A percentile compares a stretch with the other conserved stretches of the same genome.
Evolutionary conservation across 2,329 filamentous ascomycete species (phyloP).

Genomic region (Thelonectria rubi): DNA sequence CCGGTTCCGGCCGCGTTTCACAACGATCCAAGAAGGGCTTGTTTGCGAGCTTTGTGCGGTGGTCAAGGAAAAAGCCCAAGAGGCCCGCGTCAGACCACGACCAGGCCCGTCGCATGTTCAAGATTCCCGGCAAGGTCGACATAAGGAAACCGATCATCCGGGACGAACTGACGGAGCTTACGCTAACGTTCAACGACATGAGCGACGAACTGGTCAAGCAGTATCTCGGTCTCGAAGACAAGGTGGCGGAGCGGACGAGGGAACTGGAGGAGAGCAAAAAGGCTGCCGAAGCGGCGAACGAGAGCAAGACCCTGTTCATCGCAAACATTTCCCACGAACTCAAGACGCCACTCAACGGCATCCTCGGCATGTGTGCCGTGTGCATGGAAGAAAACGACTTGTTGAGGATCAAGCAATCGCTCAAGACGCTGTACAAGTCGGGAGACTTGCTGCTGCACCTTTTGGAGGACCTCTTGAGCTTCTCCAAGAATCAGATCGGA

Average conservation of each 20-base stretch:
- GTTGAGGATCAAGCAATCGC: slow-evolving; percentile 78
- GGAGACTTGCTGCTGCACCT: slow-evolving; percentile 83
- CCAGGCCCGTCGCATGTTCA: slow-evolving; percentile 68
- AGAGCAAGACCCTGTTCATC: slow-evolving; percentile 97
- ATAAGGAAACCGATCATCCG: slow-evolving; percentile 79
- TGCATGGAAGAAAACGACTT: slow-evolving; percentile 92
- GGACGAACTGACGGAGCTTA: slow-evolving; percentile 87
- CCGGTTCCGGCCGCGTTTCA: slow-evolving; percentile 54
- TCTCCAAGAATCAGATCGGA: slow-evolving; percentile 94
- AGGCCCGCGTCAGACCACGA: slow-evolving; percentile 48
- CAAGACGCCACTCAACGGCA: slow-evolving; percentile 94
- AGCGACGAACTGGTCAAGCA: slow-evolving; percentile 88
- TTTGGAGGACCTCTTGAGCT: slow-evolving; percentile 87
- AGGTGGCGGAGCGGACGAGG: slow-evolving; percentile 82
- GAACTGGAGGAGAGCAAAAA: slow-evolving; percentile 91
- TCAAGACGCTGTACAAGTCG: slow-evolving; percentile 82
- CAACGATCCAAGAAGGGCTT: slow-evolving; percentile 57
- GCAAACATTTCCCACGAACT: slow-evolving; percentile 91
- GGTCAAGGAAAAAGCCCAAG: slow-evolving; percentile 47
- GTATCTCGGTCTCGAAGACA: slow-evolving; percentile 83
- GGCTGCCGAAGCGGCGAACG: slow-evolving; percentile 92
- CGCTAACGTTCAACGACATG: slow-evolving; percentile 91
- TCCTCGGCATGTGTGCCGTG: slow-evolving; percentile 91
- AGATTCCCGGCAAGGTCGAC: slow-evolving; percentile 84
- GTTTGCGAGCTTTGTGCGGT: slow-evolving; percentile 50